Conservation (phyloP, 257 asterid genomes). For the Ophiorrhiza pumila region DNA sequence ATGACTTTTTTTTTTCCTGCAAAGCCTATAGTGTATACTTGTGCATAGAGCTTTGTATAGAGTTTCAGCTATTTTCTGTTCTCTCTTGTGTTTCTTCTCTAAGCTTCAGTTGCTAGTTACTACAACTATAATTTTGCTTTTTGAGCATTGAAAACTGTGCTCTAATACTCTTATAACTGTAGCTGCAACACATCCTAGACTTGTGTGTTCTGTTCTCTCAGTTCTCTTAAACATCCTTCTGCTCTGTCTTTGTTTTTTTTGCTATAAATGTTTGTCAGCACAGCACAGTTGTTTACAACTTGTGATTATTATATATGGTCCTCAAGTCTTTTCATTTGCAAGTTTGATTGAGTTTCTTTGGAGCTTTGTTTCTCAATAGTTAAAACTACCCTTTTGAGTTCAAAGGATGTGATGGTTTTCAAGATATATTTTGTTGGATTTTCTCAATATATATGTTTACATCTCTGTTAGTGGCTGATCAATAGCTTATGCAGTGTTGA, state of each 20-base stretch:
- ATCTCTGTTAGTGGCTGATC: neutral
- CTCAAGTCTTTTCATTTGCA: constrained; percentile 28
- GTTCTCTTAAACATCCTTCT: constrained; percentile 36
- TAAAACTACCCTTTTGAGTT: neutral
- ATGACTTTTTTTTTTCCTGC: constrained; percentile 16
- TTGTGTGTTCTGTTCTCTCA: constrained; percentile 41
- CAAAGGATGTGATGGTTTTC: neutral
- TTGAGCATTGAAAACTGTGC: constrained; percentile 46
- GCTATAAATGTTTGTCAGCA: constrained; percentile 41
- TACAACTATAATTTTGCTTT: constrained; percentile 27
- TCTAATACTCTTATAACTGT: constrained; percentile 18
- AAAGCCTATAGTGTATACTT: neutral
- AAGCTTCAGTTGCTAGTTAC: constrained; percentile 15
- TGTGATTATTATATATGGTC: constrained; percentile 17
- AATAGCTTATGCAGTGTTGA: constrained; percentile 7
- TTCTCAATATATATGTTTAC: neutral
- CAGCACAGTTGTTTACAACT: constrained; percentile 13
- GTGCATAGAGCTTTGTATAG: constrained; percentile 5
- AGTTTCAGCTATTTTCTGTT: constrained; percentile 2
- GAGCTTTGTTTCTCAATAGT: constrained; percentile 3
- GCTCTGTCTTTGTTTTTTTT: constrained; percentile 39
- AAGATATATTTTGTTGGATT: neutral
- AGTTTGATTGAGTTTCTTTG: constrained; percentile 24
- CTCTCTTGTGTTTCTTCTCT: constrained; percentile 21
- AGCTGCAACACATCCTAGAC: constrained; percentile 45